These are phyloP conservation scores for Backusella australiensis DNA, from an alignment of 192 early-diverging fungal genomes.

Conservation along the genomic window DNA sequence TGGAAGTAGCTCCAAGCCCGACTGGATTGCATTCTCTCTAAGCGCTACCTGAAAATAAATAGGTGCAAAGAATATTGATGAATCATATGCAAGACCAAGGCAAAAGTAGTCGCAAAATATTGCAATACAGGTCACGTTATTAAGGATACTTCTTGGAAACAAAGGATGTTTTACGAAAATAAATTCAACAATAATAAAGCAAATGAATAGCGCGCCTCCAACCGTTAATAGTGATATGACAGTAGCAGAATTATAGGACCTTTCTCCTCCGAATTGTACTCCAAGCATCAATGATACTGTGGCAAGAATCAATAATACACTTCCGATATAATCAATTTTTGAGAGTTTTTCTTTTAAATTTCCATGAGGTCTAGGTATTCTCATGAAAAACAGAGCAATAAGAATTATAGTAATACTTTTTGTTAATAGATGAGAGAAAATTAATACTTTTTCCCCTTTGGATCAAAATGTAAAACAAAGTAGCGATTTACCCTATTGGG, in stretches of 20 bases:
- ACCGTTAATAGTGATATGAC: conserved; percentile 54
- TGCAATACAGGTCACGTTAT: conserved; percentile 40
- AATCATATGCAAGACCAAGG: conserved; percentile 19
- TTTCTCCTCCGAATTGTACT: conserved; percentile 68
- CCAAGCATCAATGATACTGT: conserved; percentile 63
- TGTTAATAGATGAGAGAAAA: not conserved
- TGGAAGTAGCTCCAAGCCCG: conserved; percentile 75
- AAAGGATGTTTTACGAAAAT: conserved; percentile 61
- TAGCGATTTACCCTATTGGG: conserved; percentile 44
- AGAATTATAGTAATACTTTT: conserved; percentile 39
- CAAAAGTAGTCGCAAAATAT: conserved; percentile 42
- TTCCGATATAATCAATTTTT: conserved; percentile 52
- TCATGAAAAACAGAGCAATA: conserved; percentile 49
- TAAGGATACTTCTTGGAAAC: conserved; percentile 62
- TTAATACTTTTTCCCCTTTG: not conserved
- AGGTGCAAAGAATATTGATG: conserved; percentile 66
- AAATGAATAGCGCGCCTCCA: conserved; percentile 42
- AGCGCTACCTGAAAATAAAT: conserved; percentile 76
- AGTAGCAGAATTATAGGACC: conserved; percentile 61
- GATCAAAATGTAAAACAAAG: not conserved
- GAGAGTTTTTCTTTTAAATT: conserved; percentile 49
- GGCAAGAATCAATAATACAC: conserved; percentile 45
- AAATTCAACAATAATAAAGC: conserved; percentile 64
- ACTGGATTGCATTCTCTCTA: conserved; percentile 60
- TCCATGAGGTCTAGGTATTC: conserved; percentile 50